Evolutionary conservation across 352 stramenopile species (phyloP).

Genomic region (Phytophthora niederhauseri): DNA sequence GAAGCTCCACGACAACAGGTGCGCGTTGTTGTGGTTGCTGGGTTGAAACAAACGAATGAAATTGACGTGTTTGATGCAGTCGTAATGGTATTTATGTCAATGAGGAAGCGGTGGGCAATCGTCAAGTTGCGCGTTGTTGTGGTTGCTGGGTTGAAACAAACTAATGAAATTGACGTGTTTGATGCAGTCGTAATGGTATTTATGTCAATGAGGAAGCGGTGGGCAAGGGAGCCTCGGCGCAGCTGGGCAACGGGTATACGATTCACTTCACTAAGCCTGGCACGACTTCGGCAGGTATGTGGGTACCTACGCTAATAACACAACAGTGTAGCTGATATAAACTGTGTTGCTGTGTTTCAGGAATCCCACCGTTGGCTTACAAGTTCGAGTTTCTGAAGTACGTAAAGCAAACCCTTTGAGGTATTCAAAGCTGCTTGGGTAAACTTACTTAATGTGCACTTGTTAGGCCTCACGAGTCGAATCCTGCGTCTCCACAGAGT

Average conservation of each 20-base stretch:
- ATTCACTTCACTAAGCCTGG: slow-evolving; percentile 79
- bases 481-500: not conserved
- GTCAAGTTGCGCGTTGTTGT: not conserved
- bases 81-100: slow-evolving; percentile 81
- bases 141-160: not conserved
- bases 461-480: slow-evolving; percentile 1
- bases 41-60: not conserved
- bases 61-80: slow-evolving; percentile 26
- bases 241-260: slow-evolving; percentile 49
- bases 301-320: not conserved
- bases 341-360: slow-evolving; percentile 18
- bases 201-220: slow-evolving; percentile 71
- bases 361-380: slow-evolving; percentile 52
- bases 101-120: slow-evolving; percentile 55
- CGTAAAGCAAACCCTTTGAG: slow-evolving; percentile 11
- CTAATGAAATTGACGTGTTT: not conserved
- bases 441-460: slow-evolving; percentile 2
- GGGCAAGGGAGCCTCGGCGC: slow-evolving; percentile 41
- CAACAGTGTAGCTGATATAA: not conserved
- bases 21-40: not conserved
- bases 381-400: slow-evolving; percentile 69
- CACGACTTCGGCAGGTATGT: slow-evolving; percentile 33
- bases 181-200: slow-evolving; percentile 65
- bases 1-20: slow-evolving; percentile 67
- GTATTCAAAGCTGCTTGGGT: not conserved